Conservation (phyloP, 2,329 filamentous ascomycete species). For the Talaromyces sp. region DNA sequence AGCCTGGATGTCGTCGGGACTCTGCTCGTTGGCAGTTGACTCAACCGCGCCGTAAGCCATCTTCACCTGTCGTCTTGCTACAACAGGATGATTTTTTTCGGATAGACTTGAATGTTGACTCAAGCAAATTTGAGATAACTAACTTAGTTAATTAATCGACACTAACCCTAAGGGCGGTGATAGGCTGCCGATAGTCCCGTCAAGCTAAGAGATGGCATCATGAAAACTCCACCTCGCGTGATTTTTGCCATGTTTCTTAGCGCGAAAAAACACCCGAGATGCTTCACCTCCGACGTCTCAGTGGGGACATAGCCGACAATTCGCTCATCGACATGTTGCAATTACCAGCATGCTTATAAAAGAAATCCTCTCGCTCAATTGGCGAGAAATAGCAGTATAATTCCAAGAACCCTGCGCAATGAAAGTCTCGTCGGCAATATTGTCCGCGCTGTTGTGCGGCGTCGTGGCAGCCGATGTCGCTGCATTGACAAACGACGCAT, state of each 20-base stretch:
- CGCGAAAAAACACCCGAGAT: not conserved
- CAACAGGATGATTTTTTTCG: not conserved
- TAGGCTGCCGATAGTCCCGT: not conserved
- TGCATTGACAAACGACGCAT: not conserved
- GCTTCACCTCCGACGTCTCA: not conserved
- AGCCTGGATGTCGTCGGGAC: not conserved
- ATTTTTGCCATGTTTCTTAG: not conserved
- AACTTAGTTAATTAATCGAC: not conserved
- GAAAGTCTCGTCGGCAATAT: not conserved
- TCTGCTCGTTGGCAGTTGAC: not conserved
- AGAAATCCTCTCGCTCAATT: not conserved
- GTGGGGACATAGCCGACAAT: not conserved
- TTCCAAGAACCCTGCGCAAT: not conserved
- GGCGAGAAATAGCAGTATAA: not conserved
- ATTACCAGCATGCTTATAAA: not conserved
- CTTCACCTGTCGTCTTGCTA: not conserved
- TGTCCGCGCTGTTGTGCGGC: not conserved
- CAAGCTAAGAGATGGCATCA: not conserved
- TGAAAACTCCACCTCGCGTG: not conserved
- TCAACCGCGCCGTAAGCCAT: not conserved
- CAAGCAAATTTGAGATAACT: not conserved
- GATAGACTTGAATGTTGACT: not conserved
- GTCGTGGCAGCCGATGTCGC: not conserved
- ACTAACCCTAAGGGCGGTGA: not conserved
- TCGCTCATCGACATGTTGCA: not conserved